A percentile compares a stretch with the other conserved stretches of the same genome.
phyloP scores from a whole-genome alignment of 768 basidiomycete genomes.

The Leucocoprinus sp. region DNA sequence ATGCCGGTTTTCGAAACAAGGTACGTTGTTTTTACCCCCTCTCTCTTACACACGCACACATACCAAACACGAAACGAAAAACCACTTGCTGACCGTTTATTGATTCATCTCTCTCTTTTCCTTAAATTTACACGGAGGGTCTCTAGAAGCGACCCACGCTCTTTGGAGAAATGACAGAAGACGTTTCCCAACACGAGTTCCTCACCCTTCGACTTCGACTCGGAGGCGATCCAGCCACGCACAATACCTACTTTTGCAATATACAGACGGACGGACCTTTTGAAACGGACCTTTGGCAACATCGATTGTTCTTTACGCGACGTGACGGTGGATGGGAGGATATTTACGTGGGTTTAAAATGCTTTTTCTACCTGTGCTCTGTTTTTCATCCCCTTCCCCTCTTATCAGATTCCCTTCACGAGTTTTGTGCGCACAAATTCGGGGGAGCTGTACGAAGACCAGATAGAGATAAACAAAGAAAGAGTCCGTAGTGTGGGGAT shows the following conservation, averaged over 20 bases:
- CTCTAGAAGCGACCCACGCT: constrained; percentile 64
- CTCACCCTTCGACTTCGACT: constrained; percentile 74
- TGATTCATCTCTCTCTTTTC: neutral
- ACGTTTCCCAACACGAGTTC: constrained; percentile 75
- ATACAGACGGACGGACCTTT: constrained; percentile 82
- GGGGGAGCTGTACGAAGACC: constrained; percentile 60
- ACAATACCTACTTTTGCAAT: constrained; percentile 88
- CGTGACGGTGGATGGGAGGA: constrained; percentile 72
- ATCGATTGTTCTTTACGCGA: constrained; percentile 73
- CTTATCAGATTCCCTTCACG: constrained; percentile 66
- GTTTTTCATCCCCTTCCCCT: neutral
- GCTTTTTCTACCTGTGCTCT: too few species aligned
- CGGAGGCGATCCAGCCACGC: constrained; percentile 66
- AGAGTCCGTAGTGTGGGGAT: constrained; percentile 78
- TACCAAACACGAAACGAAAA: too few species aligned
- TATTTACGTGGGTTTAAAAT: constrained; percentile 67
- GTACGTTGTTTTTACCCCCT: constrained; percentile 26
- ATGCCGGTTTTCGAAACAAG: constrained; percentile 86
- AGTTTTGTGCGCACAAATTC: constrained; percentile 69
- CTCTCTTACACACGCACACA: neutral
- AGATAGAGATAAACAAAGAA: constrained; percentile 70
- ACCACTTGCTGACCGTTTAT: neutral
- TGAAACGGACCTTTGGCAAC: constrained; percentile 89
- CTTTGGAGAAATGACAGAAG: constrained; percentile 81
- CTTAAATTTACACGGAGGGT: neutral